These are phyloP conservation scores for Aspergillus fumigatus DNA, from an alignment of 2,329 filamentous ascomycete species.

Conservation along the genomic window DNA sequence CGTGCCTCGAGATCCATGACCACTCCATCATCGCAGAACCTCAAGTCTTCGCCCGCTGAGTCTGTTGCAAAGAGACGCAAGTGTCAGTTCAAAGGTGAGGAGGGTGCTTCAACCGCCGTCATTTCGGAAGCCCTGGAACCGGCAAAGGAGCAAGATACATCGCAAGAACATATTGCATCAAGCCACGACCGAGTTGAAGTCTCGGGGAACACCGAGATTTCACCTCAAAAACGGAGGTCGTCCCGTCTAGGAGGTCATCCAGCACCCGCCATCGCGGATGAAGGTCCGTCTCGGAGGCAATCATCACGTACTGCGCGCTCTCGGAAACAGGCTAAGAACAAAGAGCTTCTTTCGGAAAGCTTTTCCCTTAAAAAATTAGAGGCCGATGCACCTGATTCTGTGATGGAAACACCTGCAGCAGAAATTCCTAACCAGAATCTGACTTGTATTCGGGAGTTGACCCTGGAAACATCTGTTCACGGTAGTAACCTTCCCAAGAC, in stretches of 20 bases:
- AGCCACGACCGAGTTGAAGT: slow-evolving; percentile 1
- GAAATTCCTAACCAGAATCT: neutral
- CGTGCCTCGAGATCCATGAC: slow-evolving; percentile 13
- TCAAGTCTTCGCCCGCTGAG: slow-evolving; percentile 13
- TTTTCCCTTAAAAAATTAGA: slow-evolving; percentile 4
- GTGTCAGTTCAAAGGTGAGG: slow-evolving; percentile 13
- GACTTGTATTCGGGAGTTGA: neutral
- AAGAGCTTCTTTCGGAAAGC: slow-evolving; percentile 6
- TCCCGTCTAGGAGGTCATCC: slow-evolving; percentile 23
- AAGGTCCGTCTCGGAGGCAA: slow-evolving; percentile 10
- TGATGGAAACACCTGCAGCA: neutral
- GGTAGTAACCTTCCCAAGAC: slow-evolving; percentile 1
- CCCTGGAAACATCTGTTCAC: neutral
- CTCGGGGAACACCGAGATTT: slow-evolving; percentile 12
- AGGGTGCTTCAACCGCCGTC: neutral
- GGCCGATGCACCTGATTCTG: neutral
- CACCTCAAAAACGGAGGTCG: slow-evolving; percentile 29
- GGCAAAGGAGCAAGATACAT: neutral
- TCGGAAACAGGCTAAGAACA: slow-evolving; percentile 17
- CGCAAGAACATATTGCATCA: neutral
- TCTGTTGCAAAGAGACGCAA: slow-evolving; percentile 23
- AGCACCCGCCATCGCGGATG: slow-evolving; percentile 8
- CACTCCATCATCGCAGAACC: slow-evolving; percentile 2
- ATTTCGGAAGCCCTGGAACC: neutral
- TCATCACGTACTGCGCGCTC: slow-evolving; percentile 14